Base-by-base conservation (phyloP, 1,284 basidiomycete genomes). In the Anthracocystis panici-leucophaei region DNA sequence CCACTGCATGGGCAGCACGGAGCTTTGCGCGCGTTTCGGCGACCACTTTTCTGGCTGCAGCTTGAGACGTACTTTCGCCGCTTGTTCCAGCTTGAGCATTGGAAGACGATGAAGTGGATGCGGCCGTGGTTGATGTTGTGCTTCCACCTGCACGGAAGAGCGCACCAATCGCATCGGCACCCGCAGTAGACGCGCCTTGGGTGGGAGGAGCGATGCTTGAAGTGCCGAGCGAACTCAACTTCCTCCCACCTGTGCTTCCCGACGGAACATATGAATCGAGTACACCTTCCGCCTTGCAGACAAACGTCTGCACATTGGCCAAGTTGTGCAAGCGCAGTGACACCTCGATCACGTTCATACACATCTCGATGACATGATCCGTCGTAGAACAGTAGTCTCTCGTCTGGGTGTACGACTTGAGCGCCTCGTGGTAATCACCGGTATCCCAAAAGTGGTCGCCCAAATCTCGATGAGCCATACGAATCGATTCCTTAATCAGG, bases 401-500 rank as follows among this genome's bases (percentile, higher is more conserved):
- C 16, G 91, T 92, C 83, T 93, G 94, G 21, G 91, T 91, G 85
- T 91, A 91, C 78, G 92, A 90, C 79, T 92, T 91, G 72, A 94
- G 86, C 8, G 94, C 89, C 16, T 87, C 87, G 16, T 88, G 84
- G 59, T 90, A 89, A 73, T 94, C 92, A 21, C 94, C 93, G 2
- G 88, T 86, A 7, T 89, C 86, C 51, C 91, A 90, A 85, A 91
- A 90, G 84, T 91, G 91, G 65, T 91, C 89, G 27, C 91, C 94
- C 12, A 95, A 87, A 80, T 95, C 93, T 53, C 92, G 88, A 85
- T 95, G 90, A 0, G 90, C 93, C 91, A 95, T 93, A 75, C 94
- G 88, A 78, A 94, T 93, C 87, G 93, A 94, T 88, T 96, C 94
- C 85, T 94, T 95, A 87, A 95, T 94, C 89, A 94, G 91, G 83